These are phyloP conservation scores for Volvox carteri DNA, from an alignment of 163 green algal genomes.

Conservation along the genomic window DNA sequence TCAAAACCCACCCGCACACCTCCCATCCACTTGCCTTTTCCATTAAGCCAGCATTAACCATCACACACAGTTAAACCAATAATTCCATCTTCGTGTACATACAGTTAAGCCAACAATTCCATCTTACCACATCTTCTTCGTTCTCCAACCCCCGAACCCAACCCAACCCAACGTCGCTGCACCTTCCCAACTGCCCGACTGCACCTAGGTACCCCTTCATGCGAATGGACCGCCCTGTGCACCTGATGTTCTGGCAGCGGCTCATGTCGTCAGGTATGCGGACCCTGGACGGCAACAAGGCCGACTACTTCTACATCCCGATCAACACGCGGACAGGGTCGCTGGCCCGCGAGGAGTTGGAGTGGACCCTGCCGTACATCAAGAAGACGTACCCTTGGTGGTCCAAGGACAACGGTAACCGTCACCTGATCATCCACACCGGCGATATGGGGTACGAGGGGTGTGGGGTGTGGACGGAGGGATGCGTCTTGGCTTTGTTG, in stretches of 20 bases:
- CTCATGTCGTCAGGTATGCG: slow-evolving; percentile 45
- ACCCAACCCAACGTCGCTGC: too few species aligned
- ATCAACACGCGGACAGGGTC: slow-evolving; percentile 36
- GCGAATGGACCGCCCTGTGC: slow-evolving; percentile 50
- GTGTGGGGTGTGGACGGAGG: too few species aligned
- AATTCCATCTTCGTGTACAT: too few species aligned
- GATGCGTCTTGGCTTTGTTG: too few species aligned
- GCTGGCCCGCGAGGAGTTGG: background rate
- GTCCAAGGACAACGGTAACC: background rate
- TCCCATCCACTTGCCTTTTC: too few species aligned
- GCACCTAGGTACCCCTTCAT: slow-evolving; percentile 35
- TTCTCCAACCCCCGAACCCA: too few species aligned
- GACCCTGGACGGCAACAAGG: slow-evolving; percentile 32
- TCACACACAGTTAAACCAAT: too few species aligned
- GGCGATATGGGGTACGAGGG: slow-evolving; percentile 43
- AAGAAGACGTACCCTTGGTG: slow-evolving; percentile 27
- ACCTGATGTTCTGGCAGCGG: slow-evolving; percentile 57
- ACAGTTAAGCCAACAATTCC: too few species aligned
- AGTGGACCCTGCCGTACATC: slow-evolving; percentile 45
- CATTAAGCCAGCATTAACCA: too few species aligned
- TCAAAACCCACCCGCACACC: too few species aligned
- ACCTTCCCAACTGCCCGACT: too few species aligned
- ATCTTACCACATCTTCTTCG: too few species aligned
- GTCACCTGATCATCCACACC: slow-evolving; percentile 51
- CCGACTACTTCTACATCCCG: slow-evolving; percentile 57